phyloP scores from a whole-genome alignment of 2,329 filamentous ascomycete species.

The Colletotrichum magnum region DNA sequence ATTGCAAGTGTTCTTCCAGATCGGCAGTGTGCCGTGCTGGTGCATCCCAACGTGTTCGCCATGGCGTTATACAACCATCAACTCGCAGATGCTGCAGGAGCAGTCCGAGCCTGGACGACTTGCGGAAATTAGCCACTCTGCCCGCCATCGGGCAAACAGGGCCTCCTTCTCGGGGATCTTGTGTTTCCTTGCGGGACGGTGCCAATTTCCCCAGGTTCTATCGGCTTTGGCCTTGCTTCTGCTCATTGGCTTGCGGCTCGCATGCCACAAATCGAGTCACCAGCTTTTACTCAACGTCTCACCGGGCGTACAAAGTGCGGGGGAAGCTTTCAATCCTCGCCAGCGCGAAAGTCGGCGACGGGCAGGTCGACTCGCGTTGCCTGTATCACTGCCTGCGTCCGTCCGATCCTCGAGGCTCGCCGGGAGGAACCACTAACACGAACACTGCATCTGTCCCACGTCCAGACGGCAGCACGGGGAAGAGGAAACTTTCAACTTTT shows the following conservation, averaged over 20 bases:
- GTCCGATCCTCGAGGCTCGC: neutral
- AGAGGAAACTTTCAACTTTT: conserved; percentile 4
- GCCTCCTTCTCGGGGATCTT: neutral
- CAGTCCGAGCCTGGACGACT: too few species aligned
- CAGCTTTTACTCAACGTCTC: neutral
- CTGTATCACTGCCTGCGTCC: neutral
- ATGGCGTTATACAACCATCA: too few species aligned
- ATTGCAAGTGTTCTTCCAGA: neutral
- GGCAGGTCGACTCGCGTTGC: conserved; percentile 17
- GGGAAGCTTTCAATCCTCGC: neutral
- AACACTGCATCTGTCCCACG: neutral
- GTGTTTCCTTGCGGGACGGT: neutral
- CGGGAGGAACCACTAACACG: neutral
- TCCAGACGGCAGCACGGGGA: neutral
- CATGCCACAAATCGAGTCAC: neutral
- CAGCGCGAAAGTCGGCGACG: conserved; percentile 5
- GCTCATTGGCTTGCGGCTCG: neutral
- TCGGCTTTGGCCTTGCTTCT: neutral
- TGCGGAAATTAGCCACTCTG: neutral
- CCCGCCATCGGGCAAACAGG: neutral
- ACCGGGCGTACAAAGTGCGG: conserved; percentile 4
- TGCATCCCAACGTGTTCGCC: too few species aligned
- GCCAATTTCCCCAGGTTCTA: neutral
- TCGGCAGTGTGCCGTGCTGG: too few species aligned
- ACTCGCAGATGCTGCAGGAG: too few species aligned